phyloP scores from a whole-genome alignment of 805 yeast genomes.

The Teunomyces atbi region DNA sequence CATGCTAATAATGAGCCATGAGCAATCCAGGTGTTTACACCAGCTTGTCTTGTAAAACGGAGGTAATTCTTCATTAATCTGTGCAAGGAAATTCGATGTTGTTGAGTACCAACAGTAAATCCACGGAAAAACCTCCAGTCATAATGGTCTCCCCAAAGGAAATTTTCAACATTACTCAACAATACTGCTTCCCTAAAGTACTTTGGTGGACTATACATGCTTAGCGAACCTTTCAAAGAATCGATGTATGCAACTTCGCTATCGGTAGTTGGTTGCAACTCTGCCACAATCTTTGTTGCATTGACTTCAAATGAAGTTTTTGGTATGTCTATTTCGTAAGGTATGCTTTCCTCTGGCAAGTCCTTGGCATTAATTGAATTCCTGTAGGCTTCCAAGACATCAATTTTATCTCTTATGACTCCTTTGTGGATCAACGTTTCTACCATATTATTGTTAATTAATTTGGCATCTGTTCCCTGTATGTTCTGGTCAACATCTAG shows the following conservation, averaged over 20 bases:
- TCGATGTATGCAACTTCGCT: slow-evolving; percentile 18
- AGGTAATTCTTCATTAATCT: slow-evolving; percentile 18
- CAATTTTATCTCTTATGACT: slow-evolving; percentile 1
- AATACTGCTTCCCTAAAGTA: slow-evolving; percentile 21
- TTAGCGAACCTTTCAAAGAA: slow-evolving; percentile 16
- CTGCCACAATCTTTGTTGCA: slow-evolving; percentile 13
- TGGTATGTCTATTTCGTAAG: slow-evolving; percentile 14
- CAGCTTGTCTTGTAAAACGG: slow-evolving; percentile 16
- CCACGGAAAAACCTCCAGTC: slow-evolving; percentile 27
- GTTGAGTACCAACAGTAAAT: slow-evolving; percentile 14
- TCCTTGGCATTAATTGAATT: slow-evolving; percentile 8
- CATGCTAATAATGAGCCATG: slow-evolving; percentile 22
- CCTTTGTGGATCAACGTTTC: slow-evolving; percentile 14
- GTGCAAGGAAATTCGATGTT: slow-evolving; percentile 15
- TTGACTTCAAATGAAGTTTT: slow-evolving; percentile 24
- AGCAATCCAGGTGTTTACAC: slow-evolving; percentile 23
- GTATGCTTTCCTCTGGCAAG: background rate
- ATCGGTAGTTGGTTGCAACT: slow-evolving; percentile 9
- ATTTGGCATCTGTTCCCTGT: slow-evolving; percentile 5
- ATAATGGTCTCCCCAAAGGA: slow-evolving; percentile 23
- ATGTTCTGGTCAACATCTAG: slow-evolving; percentile 2
- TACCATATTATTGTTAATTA: slow-evolving; percentile 23
- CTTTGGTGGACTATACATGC: slow-evolving; percentile 17
- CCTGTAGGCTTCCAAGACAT: slow-evolving; percentile 9
- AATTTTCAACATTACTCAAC: slow-evolving; percentile 9